Percentiles rank a stretch among this genome's conserved stretches.
Evolutionary conservation across 345 rosid genomes (phyloP).

Genomic region (Capsella bursapastoris): DNA sequence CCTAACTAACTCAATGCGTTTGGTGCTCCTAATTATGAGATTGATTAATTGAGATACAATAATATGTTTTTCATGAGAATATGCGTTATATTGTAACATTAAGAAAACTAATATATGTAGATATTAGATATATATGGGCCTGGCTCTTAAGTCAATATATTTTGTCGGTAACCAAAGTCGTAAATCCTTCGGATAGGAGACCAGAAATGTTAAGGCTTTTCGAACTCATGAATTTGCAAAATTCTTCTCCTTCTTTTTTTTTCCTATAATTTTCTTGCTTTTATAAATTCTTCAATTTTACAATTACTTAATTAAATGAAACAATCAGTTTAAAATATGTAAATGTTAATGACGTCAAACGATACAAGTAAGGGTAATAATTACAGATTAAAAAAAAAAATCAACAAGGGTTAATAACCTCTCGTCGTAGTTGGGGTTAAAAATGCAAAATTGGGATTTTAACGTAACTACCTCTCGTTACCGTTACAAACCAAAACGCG

Average conservation of each 20-base stretch:
- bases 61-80: no score
- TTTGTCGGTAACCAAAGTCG: no score
- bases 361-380: background rate
- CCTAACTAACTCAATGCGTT: background rate
- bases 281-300: background rate
- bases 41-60: background rate
- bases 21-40: background rate
- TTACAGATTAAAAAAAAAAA: background rate
- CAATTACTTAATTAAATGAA: background rate
- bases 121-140: no score
- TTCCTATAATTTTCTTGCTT: background rate
- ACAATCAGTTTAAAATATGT: background rate
- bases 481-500: constrained; percentile 31
- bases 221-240: background rate
- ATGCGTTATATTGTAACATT: no score
- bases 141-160: background rate
- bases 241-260: background rate
- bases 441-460: constrained; percentile 11
- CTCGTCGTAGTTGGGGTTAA: background rate
- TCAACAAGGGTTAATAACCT: background rate
- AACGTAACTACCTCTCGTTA: constrained; percentile 18
- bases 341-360: background rate
- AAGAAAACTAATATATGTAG: no score
- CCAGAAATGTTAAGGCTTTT: background rate
- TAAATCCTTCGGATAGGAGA: no score